Evolutionary conservation across 768 basidiomycete species (phyloP).

Genomic region (Tephrocybe sp.): DNA sequence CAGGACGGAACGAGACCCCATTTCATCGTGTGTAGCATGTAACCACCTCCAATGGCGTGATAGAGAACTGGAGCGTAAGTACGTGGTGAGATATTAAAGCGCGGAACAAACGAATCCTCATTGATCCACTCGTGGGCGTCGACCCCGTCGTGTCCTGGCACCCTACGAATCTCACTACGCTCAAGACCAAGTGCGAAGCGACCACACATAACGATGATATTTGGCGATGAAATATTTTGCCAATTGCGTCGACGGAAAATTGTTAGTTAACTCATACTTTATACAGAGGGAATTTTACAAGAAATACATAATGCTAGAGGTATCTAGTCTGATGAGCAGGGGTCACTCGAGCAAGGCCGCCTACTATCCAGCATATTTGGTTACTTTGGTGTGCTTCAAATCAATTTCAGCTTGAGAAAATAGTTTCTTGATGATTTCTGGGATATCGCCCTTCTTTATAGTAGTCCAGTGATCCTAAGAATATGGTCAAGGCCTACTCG

Average conservation of each 20-base stretch:
- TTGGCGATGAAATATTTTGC: too few species aligned
- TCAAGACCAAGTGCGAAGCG: slow-evolving; percentile 53
- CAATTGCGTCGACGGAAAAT: too few species aligned
- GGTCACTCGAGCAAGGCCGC: too few species aligned
- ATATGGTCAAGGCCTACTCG: neutral
- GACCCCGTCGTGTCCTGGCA: slow-evolving; percentile 39
- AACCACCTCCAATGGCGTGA: slow-evolving; percentile 24
- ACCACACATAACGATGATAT: slow-evolving; percentile 53
- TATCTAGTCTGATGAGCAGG: too few species aligned
- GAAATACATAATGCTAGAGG: too few species aligned
- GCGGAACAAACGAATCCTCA: slow-evolving; percentile 53
- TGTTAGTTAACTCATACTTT: too few species aligned
- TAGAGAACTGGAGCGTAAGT: slow-evolving; percentile 75
- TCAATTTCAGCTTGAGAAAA: neutral
- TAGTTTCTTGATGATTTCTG: slow-evolving; percentile 6
- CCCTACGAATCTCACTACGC: slow-evolving; percentile 40
- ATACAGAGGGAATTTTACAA: too few species aligned
- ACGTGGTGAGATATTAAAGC: slow-evolving; percentile 85
- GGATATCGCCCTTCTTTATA: slow-evolving; percentile 3
- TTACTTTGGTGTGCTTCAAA: slow-evolving; percentile 7
- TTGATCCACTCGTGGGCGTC: slow-evolving; percentile 58
- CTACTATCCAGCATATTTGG: slow-evolving; percentile 6
- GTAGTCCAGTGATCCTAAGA: too few species aligned
- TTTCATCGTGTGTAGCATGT: slow-evolving; percentile 78
- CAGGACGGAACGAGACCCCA: slow-evolving; percentile 91